Evolutionary conservation across 2,329 filamentous ascomycete species (phyloP).

Genomic region (Pseudocercospora musae): DNA sequence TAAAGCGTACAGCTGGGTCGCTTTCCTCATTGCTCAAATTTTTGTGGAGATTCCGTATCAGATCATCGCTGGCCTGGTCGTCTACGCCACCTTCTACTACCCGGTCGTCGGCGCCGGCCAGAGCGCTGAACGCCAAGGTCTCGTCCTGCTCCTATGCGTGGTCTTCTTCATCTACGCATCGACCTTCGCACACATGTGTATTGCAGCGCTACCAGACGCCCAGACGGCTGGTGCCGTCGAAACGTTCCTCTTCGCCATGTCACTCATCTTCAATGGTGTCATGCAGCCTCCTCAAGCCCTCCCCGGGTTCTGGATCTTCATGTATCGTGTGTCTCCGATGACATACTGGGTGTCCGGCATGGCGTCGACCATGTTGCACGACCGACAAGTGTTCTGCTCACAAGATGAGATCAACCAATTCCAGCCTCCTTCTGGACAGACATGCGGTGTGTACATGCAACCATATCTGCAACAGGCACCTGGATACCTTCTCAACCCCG

Average conservation of each 20-base stretch:
- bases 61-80: conserved; percentile 59
- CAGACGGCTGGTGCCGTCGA: conserved; percentile 64
- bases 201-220: conserved; percentile 66
- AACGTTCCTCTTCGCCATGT: conserved; percentile 46
- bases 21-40: conserved; percentile 69
- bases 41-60: conserved; percentile 69
- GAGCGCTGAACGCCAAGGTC: conserved; percentile 54
- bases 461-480: conserved; percentile 38
- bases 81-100: conserved; percentile 68
- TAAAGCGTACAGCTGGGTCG: conserved; percentile 73
- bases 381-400: conserved; percentile 48
- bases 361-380: conserved; percentile 42
- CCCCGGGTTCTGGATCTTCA: conserved; percentile 74
- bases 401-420: conserved; percentile 42
- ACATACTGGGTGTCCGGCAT: conserved; percentile 57
- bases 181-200: conserved; percentile 71
- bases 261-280: conserved; percentile 53
- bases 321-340: conserved; percentile 67
- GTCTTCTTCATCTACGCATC: conserved; percentile 68
- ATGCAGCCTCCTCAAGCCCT: conserved; percentile 57
- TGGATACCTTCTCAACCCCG: conserved; percentile 45
- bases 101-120: conserved; percentile 39
- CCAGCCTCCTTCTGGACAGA: conserved; percentile 40
- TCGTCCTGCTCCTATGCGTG: conserved; percentile 64
- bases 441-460: conserved; percentile 46